Percentiles rank a stretch among this genome's conserved stretches.
phyloP scores from a whole-genome alignment of 108 stramenopile species.

The Stephanodiscus triporus region DNA sequence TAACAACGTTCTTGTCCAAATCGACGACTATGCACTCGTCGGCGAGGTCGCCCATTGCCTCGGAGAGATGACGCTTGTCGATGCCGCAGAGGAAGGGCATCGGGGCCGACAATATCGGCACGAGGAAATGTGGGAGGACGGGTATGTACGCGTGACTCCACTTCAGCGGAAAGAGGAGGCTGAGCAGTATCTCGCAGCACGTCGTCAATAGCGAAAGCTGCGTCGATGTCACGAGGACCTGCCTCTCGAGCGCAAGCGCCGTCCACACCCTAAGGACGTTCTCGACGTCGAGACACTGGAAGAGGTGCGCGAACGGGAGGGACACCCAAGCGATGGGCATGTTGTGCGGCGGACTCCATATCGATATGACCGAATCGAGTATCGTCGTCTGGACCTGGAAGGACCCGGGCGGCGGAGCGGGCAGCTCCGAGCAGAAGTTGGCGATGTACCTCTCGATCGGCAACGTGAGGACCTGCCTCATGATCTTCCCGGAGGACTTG shows the following conservation, averaged over 20 bases:
- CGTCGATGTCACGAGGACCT: conserved; percentile 85
- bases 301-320: conserved; percentile 81
- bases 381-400: conserved; percentile 88
- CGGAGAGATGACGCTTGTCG: conserved; percentile 78
- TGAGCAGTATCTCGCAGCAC: conserved; percentile 84
- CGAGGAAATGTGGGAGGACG: conserved; percentile 75
- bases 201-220: conserved; percentile 85
- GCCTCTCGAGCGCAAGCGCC: conserved; percentile 83
- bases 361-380: conserved; percentile 74
- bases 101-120: conserved; percentile 82
- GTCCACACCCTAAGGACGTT: conserved; percentile 81
- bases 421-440: conserved; percentile 94
- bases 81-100: conserved; percentile 88
- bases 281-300: conserved; percentile 86
- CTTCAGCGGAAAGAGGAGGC: conserved; percentile 89
- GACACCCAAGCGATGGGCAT: conserved; percentile 91
- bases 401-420: conserved; percentile 91
- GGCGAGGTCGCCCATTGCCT: conserved; percentile 72
- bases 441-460: conserved; percentile 94
- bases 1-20: conserved; percentile 79
- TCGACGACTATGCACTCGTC: conserved; percentile 86
- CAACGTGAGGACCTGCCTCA: conserved; percentile 65
- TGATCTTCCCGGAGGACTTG: not conserved
- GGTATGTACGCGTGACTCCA: conserved; percentile 93
- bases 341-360: conserved; percentile 89